phyloP scores from a whole-genome alignment of 345 rosid genomes.

The Alliaria petiolata region DNA sequence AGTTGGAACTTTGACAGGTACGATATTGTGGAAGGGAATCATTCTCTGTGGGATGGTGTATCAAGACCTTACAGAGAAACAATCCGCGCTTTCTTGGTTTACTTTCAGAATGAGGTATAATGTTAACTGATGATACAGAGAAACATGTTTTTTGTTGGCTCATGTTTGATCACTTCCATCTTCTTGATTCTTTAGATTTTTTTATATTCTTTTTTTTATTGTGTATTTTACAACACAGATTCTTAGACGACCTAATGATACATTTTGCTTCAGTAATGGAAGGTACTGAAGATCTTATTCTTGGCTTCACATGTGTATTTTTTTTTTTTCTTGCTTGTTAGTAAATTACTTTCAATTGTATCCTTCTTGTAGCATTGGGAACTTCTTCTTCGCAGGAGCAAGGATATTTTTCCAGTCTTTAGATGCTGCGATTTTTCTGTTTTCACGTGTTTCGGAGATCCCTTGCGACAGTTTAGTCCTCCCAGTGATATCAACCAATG shows the following conservation, averaged over 20 bases:
- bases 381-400: constrained; percentile 98
- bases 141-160: neutral
- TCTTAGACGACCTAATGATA: constrained; percentile 67
- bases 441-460: constrained; percentile 95
- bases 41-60: constrained; percentile 77
- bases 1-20: constrained; percentile 66
- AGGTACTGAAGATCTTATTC: constrained; percentile 43
- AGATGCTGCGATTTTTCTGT: constrained; percentile 96
- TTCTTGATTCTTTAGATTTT: neutral
- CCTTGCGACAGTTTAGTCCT: constrained; percentile 85
- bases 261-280: constrained; percentile 93
- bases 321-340: neutral
- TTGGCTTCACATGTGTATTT: neutral
- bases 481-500: constrained; percentile 94
- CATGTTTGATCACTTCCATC: neutral
- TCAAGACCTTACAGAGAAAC: constrained; percentile 93
- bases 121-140: neutral
- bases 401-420: constrained; percentile 93
- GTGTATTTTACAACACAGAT: constrained; percentile 41
- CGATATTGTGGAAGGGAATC: constrained; percentile 65
- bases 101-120: constrained; percentile 88
- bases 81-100: constrained; percentile 77
- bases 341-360: neutral
- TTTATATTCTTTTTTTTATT: neutral
- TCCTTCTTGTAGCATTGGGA: constrained; percentile 73